A percentile compares a stretch with the other conserved stretches of the same genome.
Evolutionary conservation across 2,329 filamentous ascomycete genomes (phyloP).

Genomic region (Metarhizium album): DNA sequence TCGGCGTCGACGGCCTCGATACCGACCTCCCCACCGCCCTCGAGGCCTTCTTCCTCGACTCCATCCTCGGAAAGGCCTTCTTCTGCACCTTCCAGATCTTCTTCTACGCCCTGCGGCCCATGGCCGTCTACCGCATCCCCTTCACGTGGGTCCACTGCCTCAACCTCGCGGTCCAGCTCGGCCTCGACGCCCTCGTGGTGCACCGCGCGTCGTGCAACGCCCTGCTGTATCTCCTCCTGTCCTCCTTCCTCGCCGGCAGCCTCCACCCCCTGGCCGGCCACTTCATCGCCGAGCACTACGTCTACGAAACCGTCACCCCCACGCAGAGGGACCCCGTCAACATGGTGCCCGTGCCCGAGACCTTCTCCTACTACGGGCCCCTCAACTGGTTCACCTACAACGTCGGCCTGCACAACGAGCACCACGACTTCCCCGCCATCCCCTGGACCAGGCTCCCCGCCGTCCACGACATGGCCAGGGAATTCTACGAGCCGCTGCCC

Average conservation of each 20-base stretch:
- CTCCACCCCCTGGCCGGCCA: conserved; percentile 92
- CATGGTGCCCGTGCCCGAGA: conserved; percentile 69
- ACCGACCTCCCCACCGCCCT: conserved; percentile 88
- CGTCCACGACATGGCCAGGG: conserved; percentile 68
- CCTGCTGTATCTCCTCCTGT: conserved; percentile 74
- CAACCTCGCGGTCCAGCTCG: conserved; percentile 68
- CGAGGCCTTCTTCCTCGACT: conserved; percentile 89
- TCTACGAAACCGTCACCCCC: conserved; percentile 55
- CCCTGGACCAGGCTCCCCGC: conserved; percentile 81
- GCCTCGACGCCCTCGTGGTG: conserved; percentile 65
- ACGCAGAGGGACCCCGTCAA: conserved; percentile 47
- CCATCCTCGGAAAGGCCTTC: conserved; percentile 91
- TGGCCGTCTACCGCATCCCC: conserved; percentile 84
- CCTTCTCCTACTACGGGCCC: conserved; percentile 91
- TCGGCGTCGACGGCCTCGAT: conserved; percentile 91
- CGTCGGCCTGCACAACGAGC: conserved; percentile 95
- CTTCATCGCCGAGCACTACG: conserved; percentile 97
- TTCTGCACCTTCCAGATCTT: conserved; percentile 99
- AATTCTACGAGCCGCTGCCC: conserved; percentile 87
- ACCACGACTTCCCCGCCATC: conserved; percentile 95
- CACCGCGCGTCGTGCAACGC: conserved; percentile 49
- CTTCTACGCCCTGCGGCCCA: conserved; percentile 94
- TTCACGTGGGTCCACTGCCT: conserved; percentile 75
- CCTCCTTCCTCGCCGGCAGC: conserved; percentile 85
- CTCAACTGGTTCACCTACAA: conserved; percentile 94